Evolutionary conservation across 306 rosid species (phyloP).

Genomic region (Parietaria judaica): DNA sequence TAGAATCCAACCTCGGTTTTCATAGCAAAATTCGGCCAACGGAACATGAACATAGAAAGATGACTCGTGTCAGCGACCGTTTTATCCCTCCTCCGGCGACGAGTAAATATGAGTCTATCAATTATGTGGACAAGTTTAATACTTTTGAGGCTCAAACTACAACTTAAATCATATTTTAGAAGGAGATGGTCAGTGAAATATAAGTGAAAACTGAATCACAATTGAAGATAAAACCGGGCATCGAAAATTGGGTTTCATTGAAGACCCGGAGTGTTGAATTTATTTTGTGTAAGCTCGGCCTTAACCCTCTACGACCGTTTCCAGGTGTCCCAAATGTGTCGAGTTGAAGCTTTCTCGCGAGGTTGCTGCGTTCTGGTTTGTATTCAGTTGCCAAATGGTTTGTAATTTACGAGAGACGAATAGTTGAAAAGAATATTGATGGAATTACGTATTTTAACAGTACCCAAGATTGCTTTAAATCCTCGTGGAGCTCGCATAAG

Average conservation of each 20-base stretch:
- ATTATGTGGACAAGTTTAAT: no score
- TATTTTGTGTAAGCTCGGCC: neutral
- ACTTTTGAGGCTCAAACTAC: no score
- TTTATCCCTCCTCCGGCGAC: no score
- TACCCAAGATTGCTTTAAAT: slow-evolving; percentile 93
- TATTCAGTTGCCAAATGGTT: slow-evolving; percentile 7
- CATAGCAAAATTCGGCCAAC: no score
- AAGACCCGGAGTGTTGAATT: neutral
- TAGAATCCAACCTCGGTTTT: no score
- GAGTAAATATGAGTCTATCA: no score
- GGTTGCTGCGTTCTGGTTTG: slow-evolving; percentile 88
- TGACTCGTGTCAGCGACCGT: no score
- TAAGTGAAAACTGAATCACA: no score
- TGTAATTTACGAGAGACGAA: neutral
- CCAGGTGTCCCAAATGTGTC: slow-evolving; percentile 90
- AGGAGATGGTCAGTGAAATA: no score
- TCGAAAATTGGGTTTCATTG: neutral
- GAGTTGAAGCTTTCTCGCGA: slow-evolving; percentile 87
- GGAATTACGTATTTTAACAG: slow-evolving; percentile 38
- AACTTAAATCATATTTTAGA: no score
- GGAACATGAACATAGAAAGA: no score
- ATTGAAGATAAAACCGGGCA: no score
- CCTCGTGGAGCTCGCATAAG: slow-evolving; percentile 88
- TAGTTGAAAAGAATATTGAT: neutral
- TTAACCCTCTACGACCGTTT: neutral